These are phyloP conservation scores for Hylodesmum podocarpum DNA, from an alignment of 306 rosid genomes.

Conservation along the genomic window DNA sequence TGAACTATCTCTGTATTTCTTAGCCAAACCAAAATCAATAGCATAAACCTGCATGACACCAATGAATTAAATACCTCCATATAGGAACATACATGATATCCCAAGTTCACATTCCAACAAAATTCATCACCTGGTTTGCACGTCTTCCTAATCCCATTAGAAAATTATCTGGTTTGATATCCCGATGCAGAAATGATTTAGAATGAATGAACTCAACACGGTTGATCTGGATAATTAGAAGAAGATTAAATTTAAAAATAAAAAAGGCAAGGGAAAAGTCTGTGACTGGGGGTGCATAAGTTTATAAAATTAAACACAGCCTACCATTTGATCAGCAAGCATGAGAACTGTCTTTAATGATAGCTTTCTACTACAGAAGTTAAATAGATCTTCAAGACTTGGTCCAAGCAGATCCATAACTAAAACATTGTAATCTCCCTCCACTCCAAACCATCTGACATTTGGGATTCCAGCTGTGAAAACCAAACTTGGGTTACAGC, in stretches of 20 bases:
- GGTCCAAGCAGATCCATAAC: slow-evolving; percentile 99
- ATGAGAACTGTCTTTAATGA: slow-evolving; percentile 91
- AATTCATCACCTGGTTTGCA: slow-evolving; percentile 74
- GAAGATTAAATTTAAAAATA: not conserved
- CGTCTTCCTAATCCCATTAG: slow-evolving; percentile 99
- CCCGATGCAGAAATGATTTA: slow-evolving; percentile 91
- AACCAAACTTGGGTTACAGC: slow-evolving; percentile 35
- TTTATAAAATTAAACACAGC: not conserved
- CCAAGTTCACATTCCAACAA: slow-evolving; percentile 16
- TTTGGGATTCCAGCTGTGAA: slow-evolving; percentile 89
- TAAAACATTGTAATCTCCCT: slow-evolving; percentile 90
- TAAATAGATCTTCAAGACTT: slow-evolving; percentile 94
- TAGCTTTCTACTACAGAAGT: slow-evolving; percentile 92
- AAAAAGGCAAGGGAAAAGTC: not conserved
- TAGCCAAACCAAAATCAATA: slow-evolving; percentile 96
- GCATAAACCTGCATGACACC: slow-evolving; percentile 54
- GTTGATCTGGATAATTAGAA: slow-evolving; percentile 57
- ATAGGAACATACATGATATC: not conserved
- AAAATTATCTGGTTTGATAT: slow-evolving; percentile 96
- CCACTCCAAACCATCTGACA: slow-evolving; percentile 96
- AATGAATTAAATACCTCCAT: slow-evolving; percentile 26
- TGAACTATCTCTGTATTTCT: slow-evolving; percentile 89
- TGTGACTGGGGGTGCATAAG: not conserved
- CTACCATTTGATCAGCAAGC: slow-evolving; percentile 99
- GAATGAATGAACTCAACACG: slow-evolving; percentile 93